Conservation (phyloP, 2,329 filamentous ascomycete genomes). For the Dothistroma septosporum region DNA sequence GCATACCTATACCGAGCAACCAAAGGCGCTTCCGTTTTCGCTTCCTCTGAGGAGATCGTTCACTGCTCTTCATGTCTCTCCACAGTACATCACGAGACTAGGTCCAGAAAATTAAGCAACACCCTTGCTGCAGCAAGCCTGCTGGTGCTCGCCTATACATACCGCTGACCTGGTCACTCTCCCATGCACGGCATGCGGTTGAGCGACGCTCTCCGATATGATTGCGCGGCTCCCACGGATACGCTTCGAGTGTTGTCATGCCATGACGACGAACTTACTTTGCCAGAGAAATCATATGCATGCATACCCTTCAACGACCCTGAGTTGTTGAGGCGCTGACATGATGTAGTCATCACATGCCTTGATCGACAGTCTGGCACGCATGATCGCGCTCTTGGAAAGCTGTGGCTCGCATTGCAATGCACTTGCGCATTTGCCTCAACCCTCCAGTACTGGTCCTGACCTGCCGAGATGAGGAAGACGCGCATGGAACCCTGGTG, state of each 20-base stretch:
- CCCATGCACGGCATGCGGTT: not conserved
- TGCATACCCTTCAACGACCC: not conserved
- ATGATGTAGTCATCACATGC: not conserved
- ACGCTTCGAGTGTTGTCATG: not conserved
- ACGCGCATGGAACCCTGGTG: no score
- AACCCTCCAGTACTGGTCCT: no score
- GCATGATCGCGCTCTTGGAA: not conserved
- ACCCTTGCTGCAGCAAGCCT: not conserved
- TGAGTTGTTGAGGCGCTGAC: not conserved
- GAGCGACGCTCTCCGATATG: not conserved
- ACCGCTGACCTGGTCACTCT: not conserved
- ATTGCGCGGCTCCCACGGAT: not conserved
- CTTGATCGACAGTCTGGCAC: not conserved
- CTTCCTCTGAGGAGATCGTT: not conserved
- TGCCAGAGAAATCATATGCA: not conserved
- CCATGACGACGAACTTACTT: not conserved
- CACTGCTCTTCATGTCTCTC: not conserved
- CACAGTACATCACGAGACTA: not conserved
- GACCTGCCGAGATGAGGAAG: no score
- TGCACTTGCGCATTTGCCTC: no score
- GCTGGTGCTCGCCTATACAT: not conserved
- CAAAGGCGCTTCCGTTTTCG: not conserved
- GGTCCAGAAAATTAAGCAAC: not conserved
- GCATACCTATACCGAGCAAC: constrained; percentile 6
- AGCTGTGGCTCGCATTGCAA: not conserved